These are phyloP conservation scores for Fusarium circinatum DNA, from an alignment of 2,329 filamentous ascomycete species.

Conservation along the genomic window DNA sequence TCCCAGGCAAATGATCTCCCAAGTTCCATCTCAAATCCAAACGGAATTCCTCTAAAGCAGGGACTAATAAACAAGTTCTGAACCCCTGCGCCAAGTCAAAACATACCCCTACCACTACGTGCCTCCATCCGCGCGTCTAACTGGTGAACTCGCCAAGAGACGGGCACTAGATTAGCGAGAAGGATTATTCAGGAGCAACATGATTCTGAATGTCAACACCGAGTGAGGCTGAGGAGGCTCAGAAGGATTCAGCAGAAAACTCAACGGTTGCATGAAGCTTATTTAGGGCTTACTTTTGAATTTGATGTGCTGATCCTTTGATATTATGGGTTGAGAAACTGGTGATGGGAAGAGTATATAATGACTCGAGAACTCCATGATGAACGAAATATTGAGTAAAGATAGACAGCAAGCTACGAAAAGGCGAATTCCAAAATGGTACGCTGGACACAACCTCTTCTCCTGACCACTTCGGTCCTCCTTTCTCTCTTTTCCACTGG, in stretches of 20 bases:
- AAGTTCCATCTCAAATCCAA: background rate
- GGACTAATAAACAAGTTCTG: background rate
- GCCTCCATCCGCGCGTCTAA: background rate
- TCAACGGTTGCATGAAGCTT: background rate
- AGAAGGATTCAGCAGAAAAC: background rate
- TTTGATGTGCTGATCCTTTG: background rate
- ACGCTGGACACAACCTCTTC: constrained; percentile 10
- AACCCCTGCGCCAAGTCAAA: background rate
- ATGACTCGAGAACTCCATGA: background rate
- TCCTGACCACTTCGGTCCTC: constrained; percentile 3
- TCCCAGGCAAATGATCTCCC: background rate
- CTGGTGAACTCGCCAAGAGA: background rate
- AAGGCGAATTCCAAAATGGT: background rate
- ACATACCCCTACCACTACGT: constrained; percentile 10
- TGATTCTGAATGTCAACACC: background rate
- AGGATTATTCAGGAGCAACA: constrained; percentile 5
- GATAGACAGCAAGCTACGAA: background rate
- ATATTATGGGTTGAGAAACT: background rate
- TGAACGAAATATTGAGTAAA: background rate
- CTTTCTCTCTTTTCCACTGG: background rate
- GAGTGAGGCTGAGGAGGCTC: background rate
- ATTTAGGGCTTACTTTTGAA: constrained; percentile 2
- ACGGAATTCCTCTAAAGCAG: background rate
- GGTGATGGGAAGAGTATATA: background rate
- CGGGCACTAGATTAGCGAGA: background rate